Percentiles rank a stretch among this genome's conserved stretches.
Evolutionary conservation across 2,329 filamentous ascomycete genomes (phyloP).

Genomic region (Aphanocladium album): DNA sequence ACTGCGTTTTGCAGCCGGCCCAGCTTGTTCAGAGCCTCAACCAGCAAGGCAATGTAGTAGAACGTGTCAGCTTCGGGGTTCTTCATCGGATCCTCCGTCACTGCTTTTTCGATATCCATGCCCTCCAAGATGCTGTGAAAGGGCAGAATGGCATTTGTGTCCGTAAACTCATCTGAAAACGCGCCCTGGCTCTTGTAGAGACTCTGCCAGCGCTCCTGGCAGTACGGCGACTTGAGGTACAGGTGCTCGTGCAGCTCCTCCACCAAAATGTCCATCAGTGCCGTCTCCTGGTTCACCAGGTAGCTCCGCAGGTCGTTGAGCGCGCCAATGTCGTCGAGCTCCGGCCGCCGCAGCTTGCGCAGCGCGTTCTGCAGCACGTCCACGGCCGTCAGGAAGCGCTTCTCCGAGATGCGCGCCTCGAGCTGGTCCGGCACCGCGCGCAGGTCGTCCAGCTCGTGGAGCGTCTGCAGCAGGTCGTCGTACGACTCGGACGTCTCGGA

Average conservation of each 20-base stretch:
- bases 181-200: slow-evolving; percentile 63
- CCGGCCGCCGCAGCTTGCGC: slow-evolving; percentile 75
- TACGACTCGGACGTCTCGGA: slow-evolving; percentile 85
- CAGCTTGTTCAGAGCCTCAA: slow-evolving; percentile 87
- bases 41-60: slow-evolving; percentile 79
- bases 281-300: slow-evolving; percentile 85
- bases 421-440: slow-evolving; percentile 86
- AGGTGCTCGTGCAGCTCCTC: slow-evolving; percentile 96
- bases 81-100: slow-evolving; percentile 82
- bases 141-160: slow-evolving; percentile 41
- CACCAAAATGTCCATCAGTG: slow-evolving; percentile 89
- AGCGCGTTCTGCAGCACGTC: slow-evolving; percentile 86
- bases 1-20: slow-evolving; percentile 80
- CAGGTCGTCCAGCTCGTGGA: slow-evolving; percentile 81
- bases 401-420: slow-evolving; percentile 92
- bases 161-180: slow-evolving; percentile 43
- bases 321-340: slow-evolving; percentile 87
- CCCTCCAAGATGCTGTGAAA: slow-evolving; percentile 57
- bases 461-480: slow-evolving; percentile 78
- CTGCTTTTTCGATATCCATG: slow-evolving; percentile 54
- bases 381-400: slow-evolving; percentile 87
- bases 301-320: slow-evolving; percentile 82
- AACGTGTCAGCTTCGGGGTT: slow-evolving; percentile 97
- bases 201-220: slow-evolving; percentile 89
- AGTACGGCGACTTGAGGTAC: slow-evolving; percentile 96